Evolutionary conservation across 768 basidiomycete species (phyloP).

Genomic region (Lyophyllum semitale): DNA sequence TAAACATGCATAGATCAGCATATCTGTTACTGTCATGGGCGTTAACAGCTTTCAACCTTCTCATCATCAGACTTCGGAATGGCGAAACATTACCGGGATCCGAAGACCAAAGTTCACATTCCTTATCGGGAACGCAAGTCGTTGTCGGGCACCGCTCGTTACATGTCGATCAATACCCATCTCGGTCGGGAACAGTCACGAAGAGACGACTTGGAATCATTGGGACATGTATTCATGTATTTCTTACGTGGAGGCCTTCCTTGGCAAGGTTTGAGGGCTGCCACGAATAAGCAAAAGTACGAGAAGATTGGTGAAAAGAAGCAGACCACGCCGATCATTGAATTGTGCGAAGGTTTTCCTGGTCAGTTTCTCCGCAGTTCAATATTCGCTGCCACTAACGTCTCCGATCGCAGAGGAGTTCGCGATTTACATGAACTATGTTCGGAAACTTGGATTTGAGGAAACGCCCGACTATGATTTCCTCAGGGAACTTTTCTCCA

Average conservation of each 20-base stretch:
- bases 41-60: background rate
- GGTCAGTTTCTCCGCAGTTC: conserved; percentile 48
- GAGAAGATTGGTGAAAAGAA: conserved; percentile 99
- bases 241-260: conserved; percentile 95
- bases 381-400: background rate
- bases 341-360: conserved; percentile 96
- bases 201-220: conserved; percentile 93
- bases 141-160: conserved; percentile 93
- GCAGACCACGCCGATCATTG: conserved; percentile 88
- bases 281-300: conserved; percentile 99
- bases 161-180: conserved; percentile 99
- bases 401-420: conserved; percentile 76
- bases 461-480: conserved; percentile 99
- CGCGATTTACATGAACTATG: conserved; percentile 98
- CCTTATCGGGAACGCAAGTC: conserved; percentile 99
- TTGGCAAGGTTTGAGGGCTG: conserved; percentile 97
- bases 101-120: conserved; percentile 96
- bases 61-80: conserved; percentile 84
- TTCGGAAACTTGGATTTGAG: conserved; percentile 97
- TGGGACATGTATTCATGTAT: conserved; percentile 99
- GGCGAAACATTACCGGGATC: conserved; percentile 99
- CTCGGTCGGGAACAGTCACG: conserved; percentile 93
- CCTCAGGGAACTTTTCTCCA: conserved; percentile 89
- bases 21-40: background rate
- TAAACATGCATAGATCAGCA: background rate